Evolutionary conservation across 2,329 filamentous ascomycete genomes (phyloP), one percentile per base, ranked within the genome.

Genomic region (Aspergillus sp.): DNA sequence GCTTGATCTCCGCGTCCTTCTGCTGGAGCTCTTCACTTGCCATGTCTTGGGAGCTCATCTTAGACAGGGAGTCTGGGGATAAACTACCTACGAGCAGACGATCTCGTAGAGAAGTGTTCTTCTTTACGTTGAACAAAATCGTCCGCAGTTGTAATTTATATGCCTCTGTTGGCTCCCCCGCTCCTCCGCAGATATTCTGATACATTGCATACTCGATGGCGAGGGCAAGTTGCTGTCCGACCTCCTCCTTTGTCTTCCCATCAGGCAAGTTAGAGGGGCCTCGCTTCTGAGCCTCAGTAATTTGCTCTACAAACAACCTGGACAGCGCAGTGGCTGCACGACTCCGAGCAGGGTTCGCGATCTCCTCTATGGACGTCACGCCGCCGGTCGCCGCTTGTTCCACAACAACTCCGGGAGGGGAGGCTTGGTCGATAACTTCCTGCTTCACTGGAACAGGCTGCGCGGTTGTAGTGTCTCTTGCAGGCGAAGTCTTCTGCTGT

Each of bases 41-140:
- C 79, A 99, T 89, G 65, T 96, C 90, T 65, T 94, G 89, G 1
- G 88, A 84, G 13, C 84, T 86, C 94, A 99, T 96, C 48, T 83
- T 82, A n/a, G 90, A 89, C 43, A 99, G 79, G 51, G 84, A 83
- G n/a, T 86, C 78, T 0, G 93, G 84, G 6, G 86, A 83, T 33
- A 96, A 76, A 30, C 80, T 83, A 48, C 84, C 83, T 56, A 82
- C 82, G n/a, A 97, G 77, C 49, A 99, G 77, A 38, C 87, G 84
- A 63, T 86, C 82, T 48, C 88, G 83, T 42, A 99, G 78, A 60
- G 90, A 85, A 50, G 85, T 75, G 69, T 99, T 99, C 66, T 86
- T 87, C 79, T 95, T 96, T 55, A 96, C 78, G 73, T 97, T 97
- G 73, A 89, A 89, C 45, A 85, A 78, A 60, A 99, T 82, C 42